These are phyloP conservation scores for Ophiocordyceps camponoti-floridani DNA, from an alignment of 2,329 filamentous ascomycete species.

Conservation along the genomic window DNA sequence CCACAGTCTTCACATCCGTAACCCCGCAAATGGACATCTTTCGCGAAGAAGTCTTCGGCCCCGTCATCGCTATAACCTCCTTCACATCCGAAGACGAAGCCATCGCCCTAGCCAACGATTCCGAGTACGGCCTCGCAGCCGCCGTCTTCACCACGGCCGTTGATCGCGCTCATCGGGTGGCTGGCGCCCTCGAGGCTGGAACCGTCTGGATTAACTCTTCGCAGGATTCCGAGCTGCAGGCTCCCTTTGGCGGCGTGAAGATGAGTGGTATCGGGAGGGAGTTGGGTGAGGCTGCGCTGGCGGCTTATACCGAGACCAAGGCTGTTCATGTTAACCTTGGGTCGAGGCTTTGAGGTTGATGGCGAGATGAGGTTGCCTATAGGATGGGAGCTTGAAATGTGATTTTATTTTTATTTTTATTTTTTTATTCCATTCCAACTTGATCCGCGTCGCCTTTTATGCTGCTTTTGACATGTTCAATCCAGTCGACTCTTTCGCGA, in stretches of 20 bases:
- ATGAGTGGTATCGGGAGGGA: constrained; percentile 65
- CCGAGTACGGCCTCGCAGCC: constrained; percentile 65
- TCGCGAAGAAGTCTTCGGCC: constrained; percentile 84
- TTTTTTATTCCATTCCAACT: too few relatives aligned
- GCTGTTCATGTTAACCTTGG: constrained; percentile 33
- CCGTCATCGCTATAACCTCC: constrained; percentile 70
- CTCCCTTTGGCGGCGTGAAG: constrained; percentile 64
- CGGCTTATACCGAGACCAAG: constrained; percentile 54
- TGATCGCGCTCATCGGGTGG: constrained; percentile 66
- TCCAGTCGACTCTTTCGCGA: too few relatives aligned
- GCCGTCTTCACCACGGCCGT: constrained; percentile 70
- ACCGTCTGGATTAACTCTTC: constrained; percentile 46
- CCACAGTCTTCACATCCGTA: constrained; percentile 78
- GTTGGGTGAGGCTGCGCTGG: constrained; percentile 47
- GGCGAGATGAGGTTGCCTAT: constrained; percentile 19
- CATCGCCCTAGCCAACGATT: constrained; percentile 57
- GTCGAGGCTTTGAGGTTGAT: constrained; percentile 6
- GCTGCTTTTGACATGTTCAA: too few relatives aligned
- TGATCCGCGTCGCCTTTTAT: too few relatives aligned
- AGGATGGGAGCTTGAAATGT: too few relatives aligned
- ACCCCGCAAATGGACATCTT: constrained; percentile 75
- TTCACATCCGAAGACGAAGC: constrained; percentile 71
- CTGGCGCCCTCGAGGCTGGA: constrained; percentile 57
- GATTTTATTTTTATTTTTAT: too few relatives aligned
- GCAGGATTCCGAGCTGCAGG: constrained; percentile 22